Percentiles rank a stretch among this genome's conserved stretches.
Conservation (phyloP, 140 eudicot genomes). For the Anethum foeniculum region DNA sequence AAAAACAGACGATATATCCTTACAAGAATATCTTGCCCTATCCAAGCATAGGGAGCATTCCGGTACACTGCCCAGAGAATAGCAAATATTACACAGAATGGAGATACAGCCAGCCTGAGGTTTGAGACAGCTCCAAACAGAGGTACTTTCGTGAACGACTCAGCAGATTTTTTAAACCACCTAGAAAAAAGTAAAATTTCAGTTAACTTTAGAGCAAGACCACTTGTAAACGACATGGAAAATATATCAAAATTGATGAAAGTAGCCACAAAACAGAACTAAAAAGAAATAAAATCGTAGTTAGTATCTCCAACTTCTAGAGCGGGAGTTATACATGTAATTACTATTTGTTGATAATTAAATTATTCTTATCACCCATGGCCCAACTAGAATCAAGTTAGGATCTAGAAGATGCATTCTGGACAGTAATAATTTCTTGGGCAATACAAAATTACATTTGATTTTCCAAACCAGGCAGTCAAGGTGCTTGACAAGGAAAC, state of each 20-base stretch:
- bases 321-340: background rate
- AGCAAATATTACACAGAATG: conserved; percentile 73
- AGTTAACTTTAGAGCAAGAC: conserved; percentile 6
- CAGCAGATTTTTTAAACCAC: conserved; percentile 62
- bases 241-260: conserved; percentile 1
- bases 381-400: background rate
- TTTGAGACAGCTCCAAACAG: conserved; percentile 67
- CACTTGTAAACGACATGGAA: background rate
- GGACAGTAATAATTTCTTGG: background rate
- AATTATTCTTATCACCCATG: background rate
- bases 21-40: conserved; percentile 90
- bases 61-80: conserved; percentile 77
- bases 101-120: conserved; percentile 73
- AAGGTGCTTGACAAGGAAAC: background rate
- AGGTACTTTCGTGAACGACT: conserved; percentile 58
- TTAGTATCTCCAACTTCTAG: background rate
- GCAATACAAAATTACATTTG: background rate
- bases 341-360: background rate
- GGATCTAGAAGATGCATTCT: background rate
- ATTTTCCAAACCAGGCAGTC: background rate
- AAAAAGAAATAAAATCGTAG: background rate
- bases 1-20: conserved; percentile 21
- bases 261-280: background rate
- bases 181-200: conserved; percentile 25
- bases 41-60: conserved; percentile 58